Conservation (phyloP, 805 yeast genomes). For the Lipomyces yamadae region DNA sequence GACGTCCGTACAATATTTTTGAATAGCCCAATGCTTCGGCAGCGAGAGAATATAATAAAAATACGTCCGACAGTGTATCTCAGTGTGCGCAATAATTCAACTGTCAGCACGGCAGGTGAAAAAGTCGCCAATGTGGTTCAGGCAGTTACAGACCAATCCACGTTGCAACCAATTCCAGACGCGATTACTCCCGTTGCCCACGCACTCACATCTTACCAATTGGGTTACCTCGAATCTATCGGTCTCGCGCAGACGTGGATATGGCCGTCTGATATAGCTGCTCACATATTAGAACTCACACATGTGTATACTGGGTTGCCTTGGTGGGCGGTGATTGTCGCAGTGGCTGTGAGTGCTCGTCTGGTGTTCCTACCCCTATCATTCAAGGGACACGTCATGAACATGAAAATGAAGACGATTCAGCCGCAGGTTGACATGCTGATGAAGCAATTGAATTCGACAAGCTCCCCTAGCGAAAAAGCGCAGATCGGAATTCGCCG, state of each 20-base stretch:
- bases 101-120: background rate
- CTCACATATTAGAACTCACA: constrained; percentile 73
- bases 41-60: background rate
- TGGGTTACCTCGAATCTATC: constrained; percentile 85
- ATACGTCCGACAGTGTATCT: background rate
- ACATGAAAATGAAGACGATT: constrained; percentile 73
- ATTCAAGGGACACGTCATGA: constrained; percentile 77
- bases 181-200: background rate
- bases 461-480: constrained; percentile 51
- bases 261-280: constrained; percentile 85
- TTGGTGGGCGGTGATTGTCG: constrained; percentile 93
- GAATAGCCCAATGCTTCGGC: background rate
- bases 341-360: constrained; percentile 73
- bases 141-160: background rate
- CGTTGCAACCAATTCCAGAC: background rate
- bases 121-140: background rate
- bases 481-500: constrained; percentile 59
- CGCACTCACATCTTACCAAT: constrained; percentile 52
- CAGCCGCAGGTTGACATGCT: constrained; percentile 73
- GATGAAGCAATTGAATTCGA: constrained; percentile 40
- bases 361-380: constrained; percentile 76
- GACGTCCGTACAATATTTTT: background rate
- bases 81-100: background rate
- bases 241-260: constrained; percentile 85
- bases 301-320: constrained; percentile 90